Evolutionary conservation across 2,329 filamentous ascomycete species (phyloP), one percentile per base, ranked within the genome.

Genomic region (Cladophialophora bantiana): DNA sequence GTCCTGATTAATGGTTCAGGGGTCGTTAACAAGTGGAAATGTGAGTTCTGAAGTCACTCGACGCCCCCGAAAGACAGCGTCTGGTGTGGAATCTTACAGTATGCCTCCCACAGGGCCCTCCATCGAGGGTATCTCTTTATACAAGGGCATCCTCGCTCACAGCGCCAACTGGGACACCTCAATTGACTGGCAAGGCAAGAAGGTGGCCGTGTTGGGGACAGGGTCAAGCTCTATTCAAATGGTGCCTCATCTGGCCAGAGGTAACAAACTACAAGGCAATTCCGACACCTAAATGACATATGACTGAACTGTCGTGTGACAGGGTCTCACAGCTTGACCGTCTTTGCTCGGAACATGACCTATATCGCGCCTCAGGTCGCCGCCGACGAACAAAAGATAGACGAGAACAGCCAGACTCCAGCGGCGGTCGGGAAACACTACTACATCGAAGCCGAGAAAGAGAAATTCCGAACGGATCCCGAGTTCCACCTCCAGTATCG

Each of bases 151-250:
- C 18, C 66, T 79, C 7, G 66, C 75, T 45, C 76, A 77, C 58
- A 73, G 71, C 18, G 75, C 75, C 1, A 70, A 70, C 7, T 79
- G 76, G 75, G 72, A 77, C 54, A 67, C 72, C 4, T 60, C 64
- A 1, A 62, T 89, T 20, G 80, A 84, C 57, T 81, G 88, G 35
- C 81, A 81, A 50, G 82, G 82, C 59, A 90, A 90, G 74, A 81
- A 83, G n/a, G 83, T 86, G 59, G 88, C 83, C 18, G 83, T 90
- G 60, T 85, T 90, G 35, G 88, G 88, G 6, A 90, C 87, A 0
- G 88, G 88, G 1, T 85, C 87, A 0, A 86, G 86, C 0, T 88
- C 88, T 0, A 83, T 90, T 1, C 88, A 90, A 32, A 68, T 66
- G 42, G 66, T 68, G 26, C 66, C 63, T 1, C 63, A 68, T 45